These are phyloP conservation scores for Eimeria zaria DNA, from an alignment of 169 alveolate genomes.

Conservation along the genomic window DNA sequence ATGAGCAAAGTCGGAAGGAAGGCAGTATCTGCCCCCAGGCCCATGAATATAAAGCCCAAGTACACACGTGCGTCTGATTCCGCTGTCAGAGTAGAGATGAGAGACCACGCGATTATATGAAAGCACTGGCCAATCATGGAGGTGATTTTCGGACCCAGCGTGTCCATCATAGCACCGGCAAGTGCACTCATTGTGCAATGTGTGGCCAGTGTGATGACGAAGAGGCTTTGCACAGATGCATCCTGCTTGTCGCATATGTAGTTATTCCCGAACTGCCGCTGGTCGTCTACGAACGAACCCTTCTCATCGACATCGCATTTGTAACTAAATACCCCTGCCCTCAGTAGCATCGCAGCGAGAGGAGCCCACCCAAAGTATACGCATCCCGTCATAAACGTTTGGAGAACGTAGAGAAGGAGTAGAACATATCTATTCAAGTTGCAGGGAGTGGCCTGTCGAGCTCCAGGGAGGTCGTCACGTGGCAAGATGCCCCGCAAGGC, in stretches of 20 bases:
- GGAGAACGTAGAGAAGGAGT: conserved; percentile 59
- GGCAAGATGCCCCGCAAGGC: conserved; percentile 71
- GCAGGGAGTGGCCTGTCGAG: conserved; percentile 80
- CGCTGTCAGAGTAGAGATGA: conserved; percentile 72
- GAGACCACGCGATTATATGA: conserved; percentile 86
- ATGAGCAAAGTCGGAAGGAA: conserved; percentile 73
- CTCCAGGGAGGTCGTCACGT: conserved; percentile 78
- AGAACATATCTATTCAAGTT: conserved; percentile 74
- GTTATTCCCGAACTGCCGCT: not conserved
- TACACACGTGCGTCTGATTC: conserved; percentile 3
- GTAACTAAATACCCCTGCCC: conserved; percentile 29
- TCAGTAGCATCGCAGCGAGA: conserved; percentile 64
- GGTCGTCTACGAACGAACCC: conserved; percentile 28
- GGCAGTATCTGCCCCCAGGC: conserved; percentile 82
- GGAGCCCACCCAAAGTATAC: conserved; percentile 83
- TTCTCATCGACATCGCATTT: conserved; percentile 29
- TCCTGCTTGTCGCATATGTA: conserved; percentile 88
- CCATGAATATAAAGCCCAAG: conserved; percentile 69
- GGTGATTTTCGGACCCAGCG: conserved; percentile 87
- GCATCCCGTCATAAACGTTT: conserved; percentile 64
- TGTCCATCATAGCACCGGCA: conserved; percentile 87
- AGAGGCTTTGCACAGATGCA: conserved; percentile 88
- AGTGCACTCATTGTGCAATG: conserved; percentile 87
- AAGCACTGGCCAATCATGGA: conserved; percentile 87
- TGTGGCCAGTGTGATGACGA: conserved; percentile 85